These are phyloP conservation scores for Trichosporon sp. DNA, from an alignment of 1,284 basidiomycete genomes.

Conservation along the genomic window DNA sequence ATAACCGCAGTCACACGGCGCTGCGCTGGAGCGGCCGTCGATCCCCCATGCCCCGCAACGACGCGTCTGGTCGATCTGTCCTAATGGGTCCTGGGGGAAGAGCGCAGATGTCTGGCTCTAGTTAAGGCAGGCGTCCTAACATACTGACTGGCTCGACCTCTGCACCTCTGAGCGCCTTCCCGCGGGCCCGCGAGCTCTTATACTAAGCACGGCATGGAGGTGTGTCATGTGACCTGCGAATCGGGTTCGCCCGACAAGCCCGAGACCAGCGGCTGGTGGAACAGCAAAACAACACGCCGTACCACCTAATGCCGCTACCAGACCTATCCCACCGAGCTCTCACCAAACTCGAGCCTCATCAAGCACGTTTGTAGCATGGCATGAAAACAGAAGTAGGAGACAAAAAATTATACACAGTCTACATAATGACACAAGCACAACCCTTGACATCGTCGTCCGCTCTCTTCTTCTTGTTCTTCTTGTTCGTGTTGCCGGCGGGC, in stretches of 20 bases:
- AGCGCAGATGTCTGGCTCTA: too few species aligned
- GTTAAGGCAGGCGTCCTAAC: too few species aligned
- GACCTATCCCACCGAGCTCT: background rate
- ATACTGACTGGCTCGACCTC: too few species aligned
- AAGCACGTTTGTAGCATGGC: background rate
- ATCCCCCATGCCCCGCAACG: background rate
- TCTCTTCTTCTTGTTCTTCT: conserved; percentile 5
- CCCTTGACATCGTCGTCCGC: conserved; percentile 19
- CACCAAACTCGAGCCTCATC: background rate
- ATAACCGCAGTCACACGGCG: background rate
- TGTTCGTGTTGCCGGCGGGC: background rate
- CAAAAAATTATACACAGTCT: conserved; percentile 8
- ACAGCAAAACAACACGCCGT: too few species aligned
- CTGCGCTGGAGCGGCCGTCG: background rate
- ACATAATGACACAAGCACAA: conserved; percentile 22
- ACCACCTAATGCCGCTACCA: background rate
- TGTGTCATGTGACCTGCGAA: too few species aligned
- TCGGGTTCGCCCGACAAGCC: too few species aligned
- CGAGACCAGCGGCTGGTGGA: too few species aligned
- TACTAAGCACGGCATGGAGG: too few species aligned
- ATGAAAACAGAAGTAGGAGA: background rate
- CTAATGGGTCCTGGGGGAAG: too few species aligned
- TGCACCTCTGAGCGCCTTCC: too few species aligned
- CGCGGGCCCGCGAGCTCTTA: too few species aligned
- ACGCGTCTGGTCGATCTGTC: too few species aligned